Base-by-base conservation (phyloP, 108 stramenopile genomes). In the Bacterosira constricta region DNA sequence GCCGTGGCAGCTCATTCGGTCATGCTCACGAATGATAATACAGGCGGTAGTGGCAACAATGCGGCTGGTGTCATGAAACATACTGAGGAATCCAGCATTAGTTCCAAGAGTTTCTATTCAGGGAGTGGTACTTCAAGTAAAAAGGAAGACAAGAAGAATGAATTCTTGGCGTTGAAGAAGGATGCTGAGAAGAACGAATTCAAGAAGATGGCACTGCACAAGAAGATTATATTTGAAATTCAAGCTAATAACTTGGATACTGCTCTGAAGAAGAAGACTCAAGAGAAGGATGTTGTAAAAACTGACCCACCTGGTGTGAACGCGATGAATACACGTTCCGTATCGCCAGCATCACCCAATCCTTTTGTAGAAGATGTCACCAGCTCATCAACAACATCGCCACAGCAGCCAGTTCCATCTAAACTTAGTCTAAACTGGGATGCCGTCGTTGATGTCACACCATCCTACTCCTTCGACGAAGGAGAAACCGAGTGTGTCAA, bases 121-220 rank as follows among this genome's bases (percentile, higher is more conserved):
- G n/a, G n/a, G n/a, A n/a, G n/a, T n/a, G n/a, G n/a, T n/a, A n/a
- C n/a, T n/a, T n/a, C n/a, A n/a, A n/a, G n/a, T n/a, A n/a, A n/a
- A n/a, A n/a, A n/a, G n/a, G n/a, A n/a, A n/a, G n/a, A n/a, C n/a
- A n/a, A n/a, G n/a, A n/a, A n/a, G 29, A 54, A 54, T 6, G 53
- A 54, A 32, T 54, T 54, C 13, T 54, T 54, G 29, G 29, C 1
- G 32, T 15, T 54, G 53, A 54, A 54, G 20, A 54, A 54, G 53
- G 53, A 31, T 34, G 53, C 53, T 9, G 53, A 54, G 53, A 54
- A 54, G 29, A 54, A 54, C 32, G 53, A 54, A 54, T 54, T 54
- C 53, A 54, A 54, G 53, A 34, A 31, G 53, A 13, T 54, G 29
- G 53, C 32, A 31, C 29, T 17, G 1, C 26, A 54, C 53, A 54